Conservation (phyloP, 192 early-diverging fungal genomes). For the Coemansia aciculifera region DNA sequence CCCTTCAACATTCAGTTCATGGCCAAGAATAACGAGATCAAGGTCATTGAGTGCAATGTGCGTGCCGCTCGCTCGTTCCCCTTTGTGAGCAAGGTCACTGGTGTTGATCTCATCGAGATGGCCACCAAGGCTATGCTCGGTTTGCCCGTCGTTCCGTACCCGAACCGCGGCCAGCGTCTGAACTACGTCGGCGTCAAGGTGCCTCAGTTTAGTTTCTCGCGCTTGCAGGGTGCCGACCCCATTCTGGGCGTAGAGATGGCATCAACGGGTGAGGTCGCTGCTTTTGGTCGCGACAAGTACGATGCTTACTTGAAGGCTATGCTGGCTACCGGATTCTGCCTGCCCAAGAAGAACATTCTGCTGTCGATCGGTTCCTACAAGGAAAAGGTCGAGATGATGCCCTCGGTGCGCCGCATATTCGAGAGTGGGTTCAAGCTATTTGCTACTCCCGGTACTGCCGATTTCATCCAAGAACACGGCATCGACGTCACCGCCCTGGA, state of each 20-base stretch:
- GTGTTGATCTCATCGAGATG: conserved; percentile 94
- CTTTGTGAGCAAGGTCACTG: conserved; percentile 96
- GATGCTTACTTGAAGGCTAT: conserved; percentile 96
- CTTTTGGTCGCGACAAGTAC: conserved; percentile 97
- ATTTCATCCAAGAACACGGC: conserved; percentile 94
- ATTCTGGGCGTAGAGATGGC: conserved; percentile 99
- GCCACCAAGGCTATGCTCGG: conserved; percentile 93
- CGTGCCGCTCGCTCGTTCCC: conserved; percentile 96
- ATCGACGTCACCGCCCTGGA: conserved; percentile 91
- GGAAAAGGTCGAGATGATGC: conserved; percentile 96
- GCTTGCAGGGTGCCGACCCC: conserved; percentile 94
- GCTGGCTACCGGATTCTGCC: conserved; percentile 86
- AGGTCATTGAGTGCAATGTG: conserved; percentile 99
- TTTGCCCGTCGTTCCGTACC: conserved; percentile 78
- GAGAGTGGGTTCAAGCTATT: conserved; percentile 89
- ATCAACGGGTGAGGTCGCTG: conserved; percentile 98
- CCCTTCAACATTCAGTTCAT: conserved; percentile 99
- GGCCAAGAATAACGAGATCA: conserved; percentile 99
- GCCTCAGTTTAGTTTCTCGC: conserved; percentile 96
- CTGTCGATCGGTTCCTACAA: conserved; percentile 98
- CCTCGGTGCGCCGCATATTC: conserved; percentile 80
- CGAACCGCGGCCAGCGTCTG: conserved; percentile 68
- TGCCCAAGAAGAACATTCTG: conserved; percentile 95
- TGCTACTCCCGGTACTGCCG: conserved; percentile 95
- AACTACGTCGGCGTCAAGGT: conserved; percentile 95